Evolutionary conservation across 257 asterid species (phyloP).

Genomic region (Solanum infundibuliforme): DNA sequence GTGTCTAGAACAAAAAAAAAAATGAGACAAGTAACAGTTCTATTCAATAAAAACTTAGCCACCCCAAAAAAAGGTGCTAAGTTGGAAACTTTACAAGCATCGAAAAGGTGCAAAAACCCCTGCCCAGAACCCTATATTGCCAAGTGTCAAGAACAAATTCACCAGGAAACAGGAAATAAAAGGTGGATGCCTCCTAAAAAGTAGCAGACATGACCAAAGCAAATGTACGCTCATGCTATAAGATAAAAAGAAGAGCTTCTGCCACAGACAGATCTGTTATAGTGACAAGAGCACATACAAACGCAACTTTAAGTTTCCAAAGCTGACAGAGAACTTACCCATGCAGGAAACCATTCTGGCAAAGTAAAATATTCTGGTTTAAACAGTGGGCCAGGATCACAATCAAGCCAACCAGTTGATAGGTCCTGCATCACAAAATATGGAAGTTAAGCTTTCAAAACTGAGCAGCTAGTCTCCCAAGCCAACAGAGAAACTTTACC

Average conservation of each 20-base stretch:
- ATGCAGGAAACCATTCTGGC: conserved; percentile 65
- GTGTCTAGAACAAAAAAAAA: neutral
- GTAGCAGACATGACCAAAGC: neutral
- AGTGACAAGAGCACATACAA: neutral
- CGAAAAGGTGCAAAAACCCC: neutral
- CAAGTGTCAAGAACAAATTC: neutral
- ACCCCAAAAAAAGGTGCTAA: neutral
- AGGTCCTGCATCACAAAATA: conserved; percentile 49
- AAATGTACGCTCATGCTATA: neutral
- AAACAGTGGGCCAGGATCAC: conserved; percentile 83
- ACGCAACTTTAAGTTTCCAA: neutral
- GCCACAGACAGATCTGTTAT: neutral
- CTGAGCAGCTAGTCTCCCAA: neutral
- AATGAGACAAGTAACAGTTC: neutral
- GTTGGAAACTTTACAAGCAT: neutral
- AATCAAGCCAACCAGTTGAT: conserved; percentile 89
- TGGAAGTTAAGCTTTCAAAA: neutral
- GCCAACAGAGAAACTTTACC: neutral
- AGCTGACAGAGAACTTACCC: conserved; percentile 37
- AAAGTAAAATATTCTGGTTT: conserved; percentile 62
- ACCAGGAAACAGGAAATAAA: neutral
- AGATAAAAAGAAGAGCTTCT: neutral
- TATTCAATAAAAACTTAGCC: neutral
- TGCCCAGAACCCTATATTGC: neutral
- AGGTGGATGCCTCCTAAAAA: neutral